Conservation (phyloP, 805 yeast genomes). For the Candida xiaguanensis region DNA sequence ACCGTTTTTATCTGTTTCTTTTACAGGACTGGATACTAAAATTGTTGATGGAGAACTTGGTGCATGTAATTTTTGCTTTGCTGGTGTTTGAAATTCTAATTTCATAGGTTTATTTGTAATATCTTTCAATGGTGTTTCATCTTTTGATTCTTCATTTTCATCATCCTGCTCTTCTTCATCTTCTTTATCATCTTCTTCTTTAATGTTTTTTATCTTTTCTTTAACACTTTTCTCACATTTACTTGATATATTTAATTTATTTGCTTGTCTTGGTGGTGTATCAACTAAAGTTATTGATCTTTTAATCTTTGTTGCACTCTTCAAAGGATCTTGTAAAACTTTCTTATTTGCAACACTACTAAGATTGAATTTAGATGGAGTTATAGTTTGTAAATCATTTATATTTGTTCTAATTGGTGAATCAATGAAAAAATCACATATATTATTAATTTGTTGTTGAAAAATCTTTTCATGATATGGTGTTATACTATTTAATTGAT, state of each 20-base stretch:
- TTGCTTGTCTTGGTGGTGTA: constrained; percentile 36
- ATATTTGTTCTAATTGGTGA: constrained; percentile 26
- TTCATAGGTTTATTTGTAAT: constrained; percentile 17
- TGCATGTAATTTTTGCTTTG: constrained; percentile 24
- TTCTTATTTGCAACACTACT: constrained; percentile 9
- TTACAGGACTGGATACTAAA: constrained; percentile 30
- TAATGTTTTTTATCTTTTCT: constrained; percentile 12
- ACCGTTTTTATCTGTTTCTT: constrained; percentile 6
- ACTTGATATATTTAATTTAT: constrained; percentile 21
- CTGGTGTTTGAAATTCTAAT: constrained; percentile 30
- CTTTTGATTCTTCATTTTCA: constrained; percentile 7
- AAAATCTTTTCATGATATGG: constrained; percentile 41
- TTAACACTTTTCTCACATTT: constrained; percentile 14
- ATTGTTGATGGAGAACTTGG: constrained; percentile 42
- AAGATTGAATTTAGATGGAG: constrained; percentile 33
- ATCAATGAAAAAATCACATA: constrained; percentile 42
- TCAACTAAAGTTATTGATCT: constrained; percentile 34
- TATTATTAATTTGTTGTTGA: constrained; percentile 16
- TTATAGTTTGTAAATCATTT: constrained; percentile 22
- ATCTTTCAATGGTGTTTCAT: constrained; percentile 28
- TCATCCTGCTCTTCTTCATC: constrained; percentile 16
- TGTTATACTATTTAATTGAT: constrained; percentile 32
- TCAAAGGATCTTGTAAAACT: constrained; percentile 22
- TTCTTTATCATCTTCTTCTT: constrained; percentile 15
- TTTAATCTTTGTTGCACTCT: constrained; percentile 29